These are phyloP conservation scores for Claviceps humidiphila DNA, from an alignment of 2,329 filamentous ascomycete species.

Conservation along the genomic window DNA sequence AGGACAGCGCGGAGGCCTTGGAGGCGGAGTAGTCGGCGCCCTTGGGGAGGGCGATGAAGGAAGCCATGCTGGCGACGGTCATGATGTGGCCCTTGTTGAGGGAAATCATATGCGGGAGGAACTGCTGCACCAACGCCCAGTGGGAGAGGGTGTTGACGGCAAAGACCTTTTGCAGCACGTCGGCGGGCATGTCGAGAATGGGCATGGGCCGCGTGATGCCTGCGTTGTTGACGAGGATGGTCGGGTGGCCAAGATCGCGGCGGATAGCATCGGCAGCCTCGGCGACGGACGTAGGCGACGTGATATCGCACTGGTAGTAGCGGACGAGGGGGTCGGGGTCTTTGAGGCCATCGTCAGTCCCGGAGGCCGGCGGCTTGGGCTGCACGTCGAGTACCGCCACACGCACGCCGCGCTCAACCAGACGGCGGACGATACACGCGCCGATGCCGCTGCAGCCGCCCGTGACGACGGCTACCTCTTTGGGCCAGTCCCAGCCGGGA, in stretches of 20 bases:
- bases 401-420: constrained; percentile 33
- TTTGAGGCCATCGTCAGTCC: background rate
- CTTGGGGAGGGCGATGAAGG: constrained; percentile 43
- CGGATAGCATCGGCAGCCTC: constrained; percentile 25
- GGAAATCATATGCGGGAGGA: constrained; percentile 50
- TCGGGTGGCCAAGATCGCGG: constrained; percentile 43
- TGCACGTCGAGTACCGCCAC: constrained; percentile 56
- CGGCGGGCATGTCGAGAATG: constrained; percentile 43
- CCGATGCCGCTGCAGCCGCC: constrained; percentile 32
- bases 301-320: constrained; percentile 27
- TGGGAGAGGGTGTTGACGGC: constrained; percentile 55
- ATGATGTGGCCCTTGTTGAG: constrained; percentile 58
- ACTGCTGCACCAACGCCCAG: constrained; percentile 50
- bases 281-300: constrained; percentile 29
- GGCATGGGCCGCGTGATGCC: constrained; percentile 45
- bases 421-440: constrained; percentile 19
- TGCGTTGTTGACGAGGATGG: constrained; percentile 59
- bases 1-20: constrained; percentile 51
- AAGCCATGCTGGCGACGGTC: constrained; percentile 54
- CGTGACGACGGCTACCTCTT: constrained; percentile 30
- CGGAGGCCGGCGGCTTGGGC: too few species aligned
- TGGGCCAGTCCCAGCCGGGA: constrained; percentile 22
- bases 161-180: constrained; percentile 49
- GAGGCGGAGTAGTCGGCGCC: constrained; percentile 53
- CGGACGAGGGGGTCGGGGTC: constrained; percentile 12